These are phyloP conservation scores for Nemania diffusa DNA, from an alignment of 2,329 filamentous ascomycete species.

Conservation along the genomic window DNA sequence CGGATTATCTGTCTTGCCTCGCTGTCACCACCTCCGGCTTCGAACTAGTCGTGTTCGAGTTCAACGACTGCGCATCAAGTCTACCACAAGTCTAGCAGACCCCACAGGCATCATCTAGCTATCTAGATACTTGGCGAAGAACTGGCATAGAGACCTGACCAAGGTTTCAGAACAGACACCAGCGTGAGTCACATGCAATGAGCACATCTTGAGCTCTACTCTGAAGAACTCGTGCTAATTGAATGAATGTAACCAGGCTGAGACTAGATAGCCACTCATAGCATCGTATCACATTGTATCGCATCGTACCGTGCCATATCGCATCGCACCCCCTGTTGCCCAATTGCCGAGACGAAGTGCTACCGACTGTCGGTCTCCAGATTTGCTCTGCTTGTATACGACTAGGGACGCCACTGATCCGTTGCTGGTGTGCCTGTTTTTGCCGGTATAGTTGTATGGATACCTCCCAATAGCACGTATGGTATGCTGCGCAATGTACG, in stretches of 20 bases:
- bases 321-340: conserved; percentile 5
- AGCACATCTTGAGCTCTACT: not conserved
- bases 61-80: conserved; percentile 9
- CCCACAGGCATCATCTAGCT: not conserved
- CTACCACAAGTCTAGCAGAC: not conserved
- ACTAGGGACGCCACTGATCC: conserved; percentile 7
- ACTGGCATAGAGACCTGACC: not conserved
- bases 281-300: conserved; percentile 17
- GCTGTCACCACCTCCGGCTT: not conserved
- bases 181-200: conserved; percentile 7
- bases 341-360: not conserved
- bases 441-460: conserved; percentile 18
- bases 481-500: conserved; percentile 7
- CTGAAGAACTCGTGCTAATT: conserved; percentile 22
- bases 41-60: not conserved
- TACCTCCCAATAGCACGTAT: conserved; percentile 14
- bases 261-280: conserved; percentile 18
- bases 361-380: not conserved
- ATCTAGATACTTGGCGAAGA: not conserved
- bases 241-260: not conserved
- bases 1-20: not conserved
- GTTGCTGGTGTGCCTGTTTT: conserved; percentile 1
- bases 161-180: not conserved
- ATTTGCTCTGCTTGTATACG: conserved; percentile 9
- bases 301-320: conserved; percentile 8